Evolutionary conservation across 441 rosid species (phyloP).

Genomic region (Eruca vesicaria): DNA sequence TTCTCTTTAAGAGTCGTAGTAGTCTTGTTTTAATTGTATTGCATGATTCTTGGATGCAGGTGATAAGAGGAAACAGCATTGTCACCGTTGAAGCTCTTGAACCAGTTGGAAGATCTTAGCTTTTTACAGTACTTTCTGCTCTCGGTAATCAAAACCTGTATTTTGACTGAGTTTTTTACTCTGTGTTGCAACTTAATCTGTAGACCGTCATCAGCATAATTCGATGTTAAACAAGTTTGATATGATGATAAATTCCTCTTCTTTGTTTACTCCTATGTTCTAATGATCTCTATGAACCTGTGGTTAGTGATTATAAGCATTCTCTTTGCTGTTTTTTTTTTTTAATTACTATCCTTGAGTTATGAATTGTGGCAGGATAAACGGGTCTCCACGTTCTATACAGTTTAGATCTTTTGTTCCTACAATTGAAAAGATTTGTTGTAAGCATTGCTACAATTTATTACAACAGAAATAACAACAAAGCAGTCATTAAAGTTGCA

Average conservation of each 20-base stretch:
- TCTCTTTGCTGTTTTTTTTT: neutral
- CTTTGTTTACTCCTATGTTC: neutral
- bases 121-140: neutral
- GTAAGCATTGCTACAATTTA: neutral
- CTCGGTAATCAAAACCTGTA: neutral
- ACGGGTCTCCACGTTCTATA: neutral
- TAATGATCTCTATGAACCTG: neutral
- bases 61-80: constrained; percentile 87
- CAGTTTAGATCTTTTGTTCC: neutral
- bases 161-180: neutral
- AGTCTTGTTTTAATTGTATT: neutral
- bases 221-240: neutral
- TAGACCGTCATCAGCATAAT: neutral
- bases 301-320: neutral
- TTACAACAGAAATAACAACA: neutral
- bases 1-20: neutral
- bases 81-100: constrained; percentile 96
- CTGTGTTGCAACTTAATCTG: neutral
- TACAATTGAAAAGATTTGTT: neutral
- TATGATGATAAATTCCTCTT: neutral
- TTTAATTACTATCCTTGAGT: neutral
- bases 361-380: neutral
- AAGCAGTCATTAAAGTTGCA: neutral
- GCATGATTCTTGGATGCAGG: constrained; percentile 40
- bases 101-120: constrained; percentile 61